Evolutionary conservation across 163 green algal genomes (phyloP).

Genomic region (Chlamydomonas reinhardtii): DNA sequence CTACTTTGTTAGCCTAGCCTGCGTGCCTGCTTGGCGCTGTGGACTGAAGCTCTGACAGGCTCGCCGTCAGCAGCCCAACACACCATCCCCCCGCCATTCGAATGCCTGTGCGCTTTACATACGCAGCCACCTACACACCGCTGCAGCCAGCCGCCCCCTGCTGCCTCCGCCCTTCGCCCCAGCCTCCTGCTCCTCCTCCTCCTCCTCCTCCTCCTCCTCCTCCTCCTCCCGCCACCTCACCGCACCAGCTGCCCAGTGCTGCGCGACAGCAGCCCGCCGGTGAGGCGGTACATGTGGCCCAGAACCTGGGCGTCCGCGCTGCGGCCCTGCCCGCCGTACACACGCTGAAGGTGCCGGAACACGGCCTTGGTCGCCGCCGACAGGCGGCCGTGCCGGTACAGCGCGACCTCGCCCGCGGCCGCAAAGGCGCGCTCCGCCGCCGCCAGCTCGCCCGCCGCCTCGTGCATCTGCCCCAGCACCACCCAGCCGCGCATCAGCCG

Average conservation of each 20-base stretch:
- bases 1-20: too few relatives aligned
- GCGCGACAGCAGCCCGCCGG: background rate
- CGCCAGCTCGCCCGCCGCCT: constrained; percentile 17
- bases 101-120: too few relatives aligned
- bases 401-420: background rate
- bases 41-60: too few relatives aligned
- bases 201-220: background rate
- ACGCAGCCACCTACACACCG: too few relatives aligned
- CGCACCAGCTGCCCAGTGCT: background rate
- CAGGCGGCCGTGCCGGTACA: background rate
- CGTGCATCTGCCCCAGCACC: constrained; percentile 4
- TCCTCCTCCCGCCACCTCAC: too few relatives aligned
- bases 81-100: too few relatives aligned
- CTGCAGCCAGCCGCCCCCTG: too few relatives aligned
- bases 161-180: too few relatives aligned
- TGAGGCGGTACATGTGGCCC: constrained; percentile 41
- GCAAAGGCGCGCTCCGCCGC: constrained; percentile 18
- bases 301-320: constrained; percentile 24
- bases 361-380: background rate
- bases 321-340: constrained; percentile 31
- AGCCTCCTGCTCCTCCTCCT: background rate
- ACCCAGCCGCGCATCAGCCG: constrained; percentile 14
- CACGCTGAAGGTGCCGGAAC: constrained; percentile 26
- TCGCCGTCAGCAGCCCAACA: too few relatives aligned
- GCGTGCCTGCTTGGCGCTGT: too few relatives aligned